Percentiles rank a stretch among this genome's conserved stretches.
phyloP scores from a whole-genome alignment of 768 basidiomycete genomes.

The Strobilomyces dryophilus region DNA sequence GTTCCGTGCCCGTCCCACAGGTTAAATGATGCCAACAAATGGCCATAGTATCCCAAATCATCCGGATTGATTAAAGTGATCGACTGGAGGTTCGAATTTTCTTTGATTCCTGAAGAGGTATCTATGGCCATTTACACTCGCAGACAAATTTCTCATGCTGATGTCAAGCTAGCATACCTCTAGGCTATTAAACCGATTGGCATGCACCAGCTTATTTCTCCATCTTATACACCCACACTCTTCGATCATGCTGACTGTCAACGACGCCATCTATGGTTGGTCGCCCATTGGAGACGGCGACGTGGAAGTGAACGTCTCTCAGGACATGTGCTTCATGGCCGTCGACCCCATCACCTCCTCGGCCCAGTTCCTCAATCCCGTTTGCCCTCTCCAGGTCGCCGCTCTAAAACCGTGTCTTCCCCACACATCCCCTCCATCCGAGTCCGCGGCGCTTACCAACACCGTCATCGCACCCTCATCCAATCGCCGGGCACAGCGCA shows the following conservation, averaged over 20 bases:
- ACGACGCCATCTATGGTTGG: slow-evolving; percentile 22
- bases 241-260: slow-evolving; percentile 8
- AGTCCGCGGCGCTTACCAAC: neutral
- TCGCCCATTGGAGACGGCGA: slow-evolving; percentile 27
- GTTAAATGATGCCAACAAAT: neutral
- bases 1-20: neutral
- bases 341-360: slow-evolving; percentile 2
- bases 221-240: neutral
- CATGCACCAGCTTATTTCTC: neutral
- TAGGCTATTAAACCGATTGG: slow-evolving; percentile 5
- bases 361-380: slow-evolving; percentile 5
- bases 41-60: neutral
- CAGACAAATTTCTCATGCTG: neutral
- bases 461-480: slow-evolving; percentile 32
- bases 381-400: slow-evolving; percentile 12
- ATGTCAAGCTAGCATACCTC: neutral
- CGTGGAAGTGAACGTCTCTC: slow-evolving; percentile 25
- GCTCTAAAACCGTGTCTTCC: neutral
- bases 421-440: neutral
- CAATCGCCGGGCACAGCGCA: slow-evolving; percentile 35
- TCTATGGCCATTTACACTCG: slow-evolving; percentile 4
- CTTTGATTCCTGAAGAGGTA: slow-evolving; percentile 1
- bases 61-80: slow-evolving; percentile 9
- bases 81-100: slow-evolving; percentile 12
- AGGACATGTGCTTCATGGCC: slow-evolving; percentile 10